Evolutionary conservation across 2,329 filamentous ascomycete genomes (phyloP).

Genomic region (Colletotrichum sublineola): DNA sequence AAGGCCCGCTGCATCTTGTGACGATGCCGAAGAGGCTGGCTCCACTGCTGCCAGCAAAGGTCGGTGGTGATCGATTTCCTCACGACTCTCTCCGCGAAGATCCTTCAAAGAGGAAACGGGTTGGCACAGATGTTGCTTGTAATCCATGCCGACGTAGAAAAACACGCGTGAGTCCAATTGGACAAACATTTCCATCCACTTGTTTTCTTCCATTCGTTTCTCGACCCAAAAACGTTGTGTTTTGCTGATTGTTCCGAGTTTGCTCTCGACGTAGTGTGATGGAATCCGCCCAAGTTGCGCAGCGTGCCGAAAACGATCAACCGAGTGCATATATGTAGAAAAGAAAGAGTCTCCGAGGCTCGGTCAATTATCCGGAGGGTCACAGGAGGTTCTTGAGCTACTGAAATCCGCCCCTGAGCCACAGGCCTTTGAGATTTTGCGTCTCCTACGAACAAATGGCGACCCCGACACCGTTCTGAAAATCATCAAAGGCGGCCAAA

Average conservation of each 20-base stretch:
- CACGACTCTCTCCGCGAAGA: slow-evolving; percentile 14
- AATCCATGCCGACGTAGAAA: slow-evolving; percentile 46
- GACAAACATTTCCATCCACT: background rate
- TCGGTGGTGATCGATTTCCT: background rate
- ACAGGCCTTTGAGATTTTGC: slow-evolving; percentile 44
- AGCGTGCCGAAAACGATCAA: slow-evolving; percentile 41
- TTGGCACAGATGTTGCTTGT: slow-evolving; percentile 46
- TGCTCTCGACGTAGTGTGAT: slow-evolving; percentile 42
- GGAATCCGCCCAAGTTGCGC: slow-evolving; percentile 43
- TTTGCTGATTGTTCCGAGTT: background rate
- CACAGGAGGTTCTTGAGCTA: slow-evolving; percentile 46
- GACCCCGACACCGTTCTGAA: slow-evolving; percentile 45
- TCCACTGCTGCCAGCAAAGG: slow-evolving; percentile 28
- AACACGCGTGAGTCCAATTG: slow-evolving; percentile 43
- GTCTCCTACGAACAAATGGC: slow-evolving; percentile 43
- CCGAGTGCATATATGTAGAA: slow-evolving; percentile 43
- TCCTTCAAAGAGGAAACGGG: slow-evolving; percentile 43
- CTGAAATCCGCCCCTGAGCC: slow-evolving; percentile 44
- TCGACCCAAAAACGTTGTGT: background rate
- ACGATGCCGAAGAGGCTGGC: slow-evolving; percentile 29
- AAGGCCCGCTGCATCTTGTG: background rate
- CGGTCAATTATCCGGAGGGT: slow-evolving; percentile 8
- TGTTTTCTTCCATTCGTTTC: background rate
- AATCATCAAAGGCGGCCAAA: slow-evolving; percentile 36
- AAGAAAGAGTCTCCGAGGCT: slow-evolving; percentile 18